Percentiles rank a stretch among this genome's conserved stretches.
These are phyloP conservation scores for Vaccinium darrowii DNA, from an alignment of 148 eudicot genomes.

Conservation along the genomic window DNA sequence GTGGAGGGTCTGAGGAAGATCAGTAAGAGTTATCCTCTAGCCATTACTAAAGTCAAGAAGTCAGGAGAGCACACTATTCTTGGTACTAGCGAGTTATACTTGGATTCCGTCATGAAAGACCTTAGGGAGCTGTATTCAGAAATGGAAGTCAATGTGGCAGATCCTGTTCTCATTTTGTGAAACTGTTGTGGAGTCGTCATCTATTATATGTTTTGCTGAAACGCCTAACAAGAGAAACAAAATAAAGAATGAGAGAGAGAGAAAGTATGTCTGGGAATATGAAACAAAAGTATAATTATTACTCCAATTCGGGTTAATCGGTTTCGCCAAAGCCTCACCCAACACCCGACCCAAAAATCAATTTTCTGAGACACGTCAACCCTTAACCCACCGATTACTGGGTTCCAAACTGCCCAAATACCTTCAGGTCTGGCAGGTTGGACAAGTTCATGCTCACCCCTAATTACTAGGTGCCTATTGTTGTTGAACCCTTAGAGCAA, in stretches of 20 bases:
- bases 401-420: too few species aligned
- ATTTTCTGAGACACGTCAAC: too few species aligned
- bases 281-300: too few species aligned
- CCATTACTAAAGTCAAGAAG: constrained; percentile 97
- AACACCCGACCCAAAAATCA: too few species aligned
- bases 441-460: too few species aligned
- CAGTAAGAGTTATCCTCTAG: constrained; percentile 96
- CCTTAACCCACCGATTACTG: too few species aligned
- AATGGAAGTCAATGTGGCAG: constrained; percentile 99
- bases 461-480: too few species aligned
- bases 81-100: constrained; percentile 91
- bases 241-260: constrained; percentile 43
- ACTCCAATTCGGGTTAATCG: too few species aligned
- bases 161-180: constrained; percentile 99
- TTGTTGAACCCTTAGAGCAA: too few species aligned
- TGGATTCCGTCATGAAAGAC: constrained; percentile 99
- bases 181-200: constrained; percentile 94
- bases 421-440: too few species aligned
- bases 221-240: constrained; percentile 96
- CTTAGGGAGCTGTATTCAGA: constrained; percentile 97
- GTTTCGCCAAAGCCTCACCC: too few species aligned
- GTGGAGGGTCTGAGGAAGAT: constrained; percentile 98
- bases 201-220: constrained; percentile 98
- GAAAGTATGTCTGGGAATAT: too few species aligned
- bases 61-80: constrained; percentile 97